A percentile compares a stretch with the other conserved stretches of the same genome.
phyloP scores from a whole-genome alignment of 352 stramenopile genomes.

The Globisporangium sylvaticum region DNA sequence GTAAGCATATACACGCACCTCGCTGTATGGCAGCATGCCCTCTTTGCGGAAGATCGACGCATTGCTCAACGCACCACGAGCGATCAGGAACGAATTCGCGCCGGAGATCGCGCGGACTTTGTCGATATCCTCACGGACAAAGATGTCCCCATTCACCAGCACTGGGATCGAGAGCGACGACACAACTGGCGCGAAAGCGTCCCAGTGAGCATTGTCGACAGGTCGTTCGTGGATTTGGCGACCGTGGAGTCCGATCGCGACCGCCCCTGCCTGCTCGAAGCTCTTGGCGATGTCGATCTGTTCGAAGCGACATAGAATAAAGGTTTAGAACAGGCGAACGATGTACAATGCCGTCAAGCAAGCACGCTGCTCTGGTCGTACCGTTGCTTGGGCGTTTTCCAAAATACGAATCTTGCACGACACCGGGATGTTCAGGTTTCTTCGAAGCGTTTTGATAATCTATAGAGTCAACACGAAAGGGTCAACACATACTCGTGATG shows the following conservation, averaged over 20 bases:
- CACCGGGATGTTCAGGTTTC: slow-evolving; percentile 80
- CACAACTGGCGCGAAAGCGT: slow-evolving; percentile 57
- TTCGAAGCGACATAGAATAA: neutral
- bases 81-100: slow-evolving; percentile 77
- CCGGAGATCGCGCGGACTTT: slow-evolving; percentile 58
- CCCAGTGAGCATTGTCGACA: slow-evolving; percentile 67
- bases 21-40: slow-evolving; percentile 51
- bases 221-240: slow-evolving; percentile 65
- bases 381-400: slow-evolving; percentile 55
- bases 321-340: neutral
- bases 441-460: slow-evolving; percentile 79
- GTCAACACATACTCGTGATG: neutral
- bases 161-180: slow-evolving; percentile 76
- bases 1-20: slow-evolving; percentile 27
- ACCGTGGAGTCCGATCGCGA: slow-evolving; percentile 69
- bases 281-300: slow-evolving; percentile 66
- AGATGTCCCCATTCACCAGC: slow-evolving; percentile 89
- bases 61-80: slow-evolving; percentile 78
- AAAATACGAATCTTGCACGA: slow-evolving; percentile 88
- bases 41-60: slow-evolving; percentile 75
- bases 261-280: slow-evolving; percentile 59
- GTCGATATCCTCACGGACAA: slow-evolving; percentile 62
- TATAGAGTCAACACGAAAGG: slow-evolving; percentile 8
- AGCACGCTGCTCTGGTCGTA: slow-evolving; percentile 15
- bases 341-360: slow-evolving; percentile 3